Conservation (phyloP, 805 yeast species). For the Limtongia smithiae region DNA sequence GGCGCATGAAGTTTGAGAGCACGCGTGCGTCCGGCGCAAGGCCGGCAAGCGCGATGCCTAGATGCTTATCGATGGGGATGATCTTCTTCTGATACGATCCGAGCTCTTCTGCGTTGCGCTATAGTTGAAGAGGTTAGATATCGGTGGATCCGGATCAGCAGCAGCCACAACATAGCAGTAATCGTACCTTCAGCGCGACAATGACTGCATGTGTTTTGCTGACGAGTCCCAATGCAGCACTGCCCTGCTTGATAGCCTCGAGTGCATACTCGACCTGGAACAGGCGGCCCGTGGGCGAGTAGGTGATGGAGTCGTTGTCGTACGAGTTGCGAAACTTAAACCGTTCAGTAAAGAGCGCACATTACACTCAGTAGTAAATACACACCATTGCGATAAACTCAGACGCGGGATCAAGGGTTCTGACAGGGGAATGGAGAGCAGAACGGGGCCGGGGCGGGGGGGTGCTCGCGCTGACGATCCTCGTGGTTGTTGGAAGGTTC, state of each 20-base stretch:
- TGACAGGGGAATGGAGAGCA: too few relatives aligned
- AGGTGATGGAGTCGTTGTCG: slow-evolving; percentile 97
- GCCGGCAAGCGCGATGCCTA: slow-evolving; percentile 96
- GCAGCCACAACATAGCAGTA: background rate
- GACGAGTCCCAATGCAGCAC: slow-evolving; percentile 92
- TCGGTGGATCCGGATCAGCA: background rate
- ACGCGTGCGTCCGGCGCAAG: slow-evolving; percentile 98
- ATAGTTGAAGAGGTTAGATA: slow-evolving; percentile 38
- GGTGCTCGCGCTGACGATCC: too few relatives aligned
- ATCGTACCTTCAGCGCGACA: slow-evolving; percentile 69
- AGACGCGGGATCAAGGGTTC: too few relatives aligned
- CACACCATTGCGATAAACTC: background rate
- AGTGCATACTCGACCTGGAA: slow-evolving; percentile 87
- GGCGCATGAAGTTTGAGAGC: slow-evolving; percentile 76
- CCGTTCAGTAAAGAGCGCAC: background rate
- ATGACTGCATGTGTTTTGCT: slow-evolving; percentile 84
- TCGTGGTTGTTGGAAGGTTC: too few relatives aligned
- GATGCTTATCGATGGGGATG: slow-evolving; percentile 84
- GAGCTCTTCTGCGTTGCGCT: slow-evolving; percentile 91
- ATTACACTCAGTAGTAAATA: background rate
- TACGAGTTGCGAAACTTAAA: slow-evolving; percentile 88
- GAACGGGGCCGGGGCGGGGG: too few relatives aligned
- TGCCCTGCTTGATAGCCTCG: slow-evolving; percentile 96
- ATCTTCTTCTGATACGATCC: slow-evolving; percentile 96
- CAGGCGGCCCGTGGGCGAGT: slow-evolving; percentile 90